Evolutionary conservation across 305 asterid genomes (phyloP), one percentile per base, ranked within the genome.

Genomic region (Fraxinus baroniana): DNA sequence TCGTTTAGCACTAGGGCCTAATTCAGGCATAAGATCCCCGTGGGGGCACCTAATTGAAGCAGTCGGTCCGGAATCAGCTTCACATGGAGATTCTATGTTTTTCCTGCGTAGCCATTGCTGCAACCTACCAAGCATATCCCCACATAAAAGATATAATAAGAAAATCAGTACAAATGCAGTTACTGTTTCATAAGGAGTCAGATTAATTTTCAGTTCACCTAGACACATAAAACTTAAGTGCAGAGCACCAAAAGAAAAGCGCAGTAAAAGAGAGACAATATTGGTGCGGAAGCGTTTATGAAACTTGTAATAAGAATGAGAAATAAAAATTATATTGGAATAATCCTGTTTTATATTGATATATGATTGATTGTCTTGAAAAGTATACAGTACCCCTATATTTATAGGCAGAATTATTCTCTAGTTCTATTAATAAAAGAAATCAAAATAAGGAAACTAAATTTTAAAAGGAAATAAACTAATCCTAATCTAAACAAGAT

Each of bases 41-140:
- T 96, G 99, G 74, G 93, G 92, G 84, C 99, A 96, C 83, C 97
- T 92, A 84, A 96, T 90, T 76, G 97, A 90, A 86, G 97, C 94
- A 28, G 99, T 96, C 1, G 99, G 99, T 86, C 97, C 98, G 66
- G 98, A 89, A 90, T 96, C 99, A 86, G 97, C 99, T 79, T 91
- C 97, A 79, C 93, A 88, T 36, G 99, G 99, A 75, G 90, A 80
- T 87, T 94, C 97, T 52, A 87, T 83, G 81, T 86, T 90, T 87
- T 94, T 94, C 88, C 98, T 88, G 12, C 98, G 97, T 64, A 91
- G 76, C 99, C 99, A 96, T 85, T 94, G 98, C 86, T 89, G 97
- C 91, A 96, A 87, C 99, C 99, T 96, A 87, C 81, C 86, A 86
- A 83, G 71, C 76, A 86, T 33, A 83, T 76, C 49, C 77, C 39